These are phyloP conservation scores for Escallonia rubra DNA, from an alignment of 129 eudicot species.

Conservation along the genomic window DNA sequence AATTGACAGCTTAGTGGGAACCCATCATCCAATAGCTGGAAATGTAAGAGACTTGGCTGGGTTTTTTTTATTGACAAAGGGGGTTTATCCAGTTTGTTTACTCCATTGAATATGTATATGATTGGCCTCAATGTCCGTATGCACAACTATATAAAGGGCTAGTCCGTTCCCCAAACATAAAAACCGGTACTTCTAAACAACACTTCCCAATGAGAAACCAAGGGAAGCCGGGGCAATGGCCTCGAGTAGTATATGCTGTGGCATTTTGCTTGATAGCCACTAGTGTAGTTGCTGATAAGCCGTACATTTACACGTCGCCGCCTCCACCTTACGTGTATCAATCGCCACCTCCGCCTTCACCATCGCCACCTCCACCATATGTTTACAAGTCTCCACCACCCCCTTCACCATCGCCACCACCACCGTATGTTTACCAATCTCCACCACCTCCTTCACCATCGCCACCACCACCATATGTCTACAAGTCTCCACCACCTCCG, in stretches of 20 bases:
- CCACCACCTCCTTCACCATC: neutral
- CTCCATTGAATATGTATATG: neutral
- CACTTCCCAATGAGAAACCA: neutral
- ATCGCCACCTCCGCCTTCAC: neutral
- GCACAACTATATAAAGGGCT: neutral
- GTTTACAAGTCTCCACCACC: constrained; percentile 11
- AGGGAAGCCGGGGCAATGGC: constrained; percentile 4
- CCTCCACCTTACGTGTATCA: neutral
- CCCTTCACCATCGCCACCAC: neutral
- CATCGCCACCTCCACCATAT: neutral
- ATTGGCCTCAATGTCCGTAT: neutral
- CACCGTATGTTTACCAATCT: neutral
- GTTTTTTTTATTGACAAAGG: too few relatives aligned
- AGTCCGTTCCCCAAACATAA: neutral
- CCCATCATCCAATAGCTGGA: neutral
- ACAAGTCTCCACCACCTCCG: neutral
- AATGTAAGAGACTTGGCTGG: neutral
- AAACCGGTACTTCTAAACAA: neutral
- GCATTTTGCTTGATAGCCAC: constrained; percentile 8
- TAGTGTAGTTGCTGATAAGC: neutral
- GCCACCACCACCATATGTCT: neutral
- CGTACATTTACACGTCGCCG: neutral
- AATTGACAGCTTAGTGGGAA: neutral
- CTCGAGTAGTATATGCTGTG: neutral
- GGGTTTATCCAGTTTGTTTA: neutral